phyloP scores from a whole-genome alignment of 2,329 filamentous ascomycete genomes.

The Rhynchosporium agropyri region DNA sequence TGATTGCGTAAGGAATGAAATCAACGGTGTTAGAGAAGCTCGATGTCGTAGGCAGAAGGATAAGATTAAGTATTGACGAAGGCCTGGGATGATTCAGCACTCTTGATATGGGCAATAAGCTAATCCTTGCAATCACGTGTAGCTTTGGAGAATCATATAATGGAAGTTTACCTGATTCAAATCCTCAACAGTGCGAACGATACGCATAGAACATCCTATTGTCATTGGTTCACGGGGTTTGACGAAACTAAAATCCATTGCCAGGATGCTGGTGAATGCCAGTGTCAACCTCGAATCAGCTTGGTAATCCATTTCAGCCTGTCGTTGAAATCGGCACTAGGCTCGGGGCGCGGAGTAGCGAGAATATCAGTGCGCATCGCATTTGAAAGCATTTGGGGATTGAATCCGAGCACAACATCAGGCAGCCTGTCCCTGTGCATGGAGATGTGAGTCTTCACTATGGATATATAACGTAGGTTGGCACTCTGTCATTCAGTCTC shows the following conservation, averaged over 20 bases:
- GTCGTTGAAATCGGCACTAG: conserved; percentile 4
- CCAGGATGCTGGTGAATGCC: not conserved
- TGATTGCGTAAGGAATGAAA: conserved; percentile 17
- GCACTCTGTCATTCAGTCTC: not conserved
- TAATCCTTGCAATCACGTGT: conserved; percentile 15
- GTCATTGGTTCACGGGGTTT: not conserved
- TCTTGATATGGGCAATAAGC: conserved; percentile 9
- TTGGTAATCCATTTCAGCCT: conserved; percentile 10
- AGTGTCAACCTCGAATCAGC: not conserved
- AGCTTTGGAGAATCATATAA: not conserved
- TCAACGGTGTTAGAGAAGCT: not conserved
- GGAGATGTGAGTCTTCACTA: not conserved
- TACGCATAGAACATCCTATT: not conserved
- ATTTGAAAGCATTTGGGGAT: conserved; percentile 4
- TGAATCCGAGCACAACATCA: conserved; percentile 19
- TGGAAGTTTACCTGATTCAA: not conserved
- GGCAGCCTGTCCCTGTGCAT: not conserved
- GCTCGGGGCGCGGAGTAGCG: conserved; percentile 13
- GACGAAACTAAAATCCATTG: conserved; percentile 3
- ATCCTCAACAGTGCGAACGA: not conserved
- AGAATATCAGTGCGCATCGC: conserved; percentile 11
- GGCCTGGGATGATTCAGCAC: conserved; percentile 17
- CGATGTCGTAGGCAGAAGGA: too few relatives aligned
- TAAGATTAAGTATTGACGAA: not conserved
- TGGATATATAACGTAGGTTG: conserved; percentile 19